Evolutionary conservation across 148 eudicot genomes (phyloP).

Genomic region (Camellia sinensis): DNA sequence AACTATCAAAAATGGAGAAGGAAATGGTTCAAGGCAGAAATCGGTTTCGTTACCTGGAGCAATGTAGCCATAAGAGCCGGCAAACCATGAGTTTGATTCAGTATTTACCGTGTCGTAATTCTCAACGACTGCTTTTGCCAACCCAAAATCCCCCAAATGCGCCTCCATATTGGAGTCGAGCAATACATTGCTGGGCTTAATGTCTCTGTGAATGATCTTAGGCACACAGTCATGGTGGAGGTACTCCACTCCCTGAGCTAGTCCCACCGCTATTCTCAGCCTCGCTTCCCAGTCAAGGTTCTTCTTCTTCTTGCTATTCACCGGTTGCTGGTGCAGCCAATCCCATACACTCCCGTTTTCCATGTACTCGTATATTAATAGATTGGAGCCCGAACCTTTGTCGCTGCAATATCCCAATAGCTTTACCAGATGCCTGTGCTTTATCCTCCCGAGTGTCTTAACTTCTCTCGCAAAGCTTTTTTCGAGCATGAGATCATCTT

Average conservation of each 20-base stretch:
- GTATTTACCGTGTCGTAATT: constrained; percentile 36
- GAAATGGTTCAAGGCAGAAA: neutral
- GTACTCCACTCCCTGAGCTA: constrained; percentile 95
- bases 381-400: constrained; percentile 53
- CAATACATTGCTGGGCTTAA: constrained; percentile 80
- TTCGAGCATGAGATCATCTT: constrained; percentile 64
- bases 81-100: constrained; percentile 82
- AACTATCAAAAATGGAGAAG: neutral
- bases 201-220: constrained; percentile 89
- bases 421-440: constrained; percentile 92
- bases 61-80: constrained; percentile 95
- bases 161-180: constrained; percentile 90
- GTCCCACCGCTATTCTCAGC: constrained; percentile 76
- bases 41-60: constrained; percentile 75
- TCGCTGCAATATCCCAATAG: constrained; percentile 76
- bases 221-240: constrained; percentile 93
- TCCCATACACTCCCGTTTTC: constrained; percentile 97
- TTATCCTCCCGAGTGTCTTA: constrained; percentile 81
- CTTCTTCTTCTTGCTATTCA: constrained; percentile 39
- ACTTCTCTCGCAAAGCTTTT: constrained; percentile 89
- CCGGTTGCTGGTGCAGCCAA: constrained; percentile 57
- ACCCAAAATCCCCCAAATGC: constrained; percentile 94
- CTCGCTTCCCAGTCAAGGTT: constrained; percentile 76
- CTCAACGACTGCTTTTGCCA: constrained; percentile 65
- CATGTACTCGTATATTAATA: constrained; percentile 89